Evolutionary conservation across 352 stramenopile species (phyloP), one percentile per base, ranked within the genome.

Genomic region (Phytophthora pisi): DNA sequence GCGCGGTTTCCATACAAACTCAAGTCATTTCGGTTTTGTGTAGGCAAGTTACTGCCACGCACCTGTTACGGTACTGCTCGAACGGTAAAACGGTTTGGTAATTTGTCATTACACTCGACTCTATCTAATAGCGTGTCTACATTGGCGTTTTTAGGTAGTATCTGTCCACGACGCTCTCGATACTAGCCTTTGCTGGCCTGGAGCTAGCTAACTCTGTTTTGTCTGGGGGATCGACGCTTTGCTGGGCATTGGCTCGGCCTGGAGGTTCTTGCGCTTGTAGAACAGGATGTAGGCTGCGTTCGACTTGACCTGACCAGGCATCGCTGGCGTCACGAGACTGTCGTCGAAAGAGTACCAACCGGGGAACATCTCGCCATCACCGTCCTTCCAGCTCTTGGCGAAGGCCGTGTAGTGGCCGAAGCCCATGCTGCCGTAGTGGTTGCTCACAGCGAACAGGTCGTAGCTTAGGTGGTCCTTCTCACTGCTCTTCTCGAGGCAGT

Each of bases 401-500:
- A 89, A 95, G 26, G 91, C 90, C 13, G 91, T 97, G 71, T 97
- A 97, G 72, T 97, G 91, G 15, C 91, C 91, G 57, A 93, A 97
- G 34, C 86, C 90, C 82, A 96, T 95, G 53, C 80, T 82, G 42
- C 91, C 91, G 51, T 95, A 96, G 75, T 97, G 91, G 62, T 97
- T 97, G 64, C 85, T 91, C 51, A 97, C 90, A 11, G 84, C 91
- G 51, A 95, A 97, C 10, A 97, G 67, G 69, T 97, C 88, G 72
- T 97, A 97, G 31, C 68, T 66, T 5, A 91, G 47, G 45, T 81
- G 64, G 30, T 81, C 70, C 38, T 78, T 67, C 28, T 78, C 66
- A 23, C 53, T 52, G 6, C 61, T 70, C 57, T 80, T 75, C 57
- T 91, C 75, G n/a, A 95, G 81, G 46, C 89, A 88, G 70, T 86